phyloP scores from a whole-genome alignment of 306 rosid species.

The Prunus fruticosa region DNA sequence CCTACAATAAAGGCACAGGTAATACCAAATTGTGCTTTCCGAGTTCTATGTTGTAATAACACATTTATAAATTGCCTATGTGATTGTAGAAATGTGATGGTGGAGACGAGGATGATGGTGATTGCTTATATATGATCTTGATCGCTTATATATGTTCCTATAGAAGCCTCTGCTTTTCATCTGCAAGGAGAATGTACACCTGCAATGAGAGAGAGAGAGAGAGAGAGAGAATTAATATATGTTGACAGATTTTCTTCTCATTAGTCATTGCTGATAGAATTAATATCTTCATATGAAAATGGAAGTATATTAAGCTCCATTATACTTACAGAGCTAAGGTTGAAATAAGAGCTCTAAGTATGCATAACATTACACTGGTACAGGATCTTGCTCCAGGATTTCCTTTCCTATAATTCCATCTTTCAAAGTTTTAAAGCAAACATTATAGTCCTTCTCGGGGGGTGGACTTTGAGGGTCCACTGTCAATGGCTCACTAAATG shows the following conservation, averaged over 20 bases:
- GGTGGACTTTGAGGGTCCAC: constrained; percentile 88
- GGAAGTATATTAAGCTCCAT: not conserved
- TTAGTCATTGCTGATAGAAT: not conserved
- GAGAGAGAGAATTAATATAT: not conserved
- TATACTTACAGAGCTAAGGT: not conserved
- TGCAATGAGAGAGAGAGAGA: not conserved
- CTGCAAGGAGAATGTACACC: not conserved
- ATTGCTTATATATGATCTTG: not conserved
- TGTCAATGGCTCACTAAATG: constrained; percentile 78
- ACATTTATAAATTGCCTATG: too few relatives aligned
- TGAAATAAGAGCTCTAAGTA: constrained; percentile 3
- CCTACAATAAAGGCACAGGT: too few relatives aligned
- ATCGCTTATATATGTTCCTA: not conserved
- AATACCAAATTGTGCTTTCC: too few relatives aligned
- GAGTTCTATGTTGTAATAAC: too few relatives aligned
- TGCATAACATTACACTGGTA: constrained; percentile 42
- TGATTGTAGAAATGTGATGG: too few relatives aligned
- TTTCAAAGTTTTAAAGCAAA: constrained; percentile 64
- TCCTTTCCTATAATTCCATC: constrained; percentile 90
- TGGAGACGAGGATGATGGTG: too few relatives aligned
- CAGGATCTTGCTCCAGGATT: constrained; percentile 51
- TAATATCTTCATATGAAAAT: not conserved
- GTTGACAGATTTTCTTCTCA: not conserved
- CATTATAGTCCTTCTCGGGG: constrained; percentile 69
- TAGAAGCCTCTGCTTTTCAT: not conserved